Conservation (phyloP, 2,329 filamentous ascomycete genomes). For the Pseudogymnoascus verrucosus region DNA sequence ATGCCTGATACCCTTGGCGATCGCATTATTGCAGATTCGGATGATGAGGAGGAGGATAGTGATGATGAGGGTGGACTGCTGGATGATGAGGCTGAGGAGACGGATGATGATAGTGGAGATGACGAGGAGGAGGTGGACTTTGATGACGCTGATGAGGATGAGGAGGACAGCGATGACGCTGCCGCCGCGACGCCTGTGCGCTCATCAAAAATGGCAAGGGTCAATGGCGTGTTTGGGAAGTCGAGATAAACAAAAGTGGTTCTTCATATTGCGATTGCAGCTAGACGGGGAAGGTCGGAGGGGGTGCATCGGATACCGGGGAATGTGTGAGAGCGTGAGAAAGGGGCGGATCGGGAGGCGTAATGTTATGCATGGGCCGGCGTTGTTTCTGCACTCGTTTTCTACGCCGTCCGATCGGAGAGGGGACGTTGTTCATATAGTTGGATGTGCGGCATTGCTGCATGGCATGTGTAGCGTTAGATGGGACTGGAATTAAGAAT, state of each 20-base stretch:
- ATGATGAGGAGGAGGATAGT: constrained; percentile 37
- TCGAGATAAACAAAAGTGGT: neutral
- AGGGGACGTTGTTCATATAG: constrained; percentile 6
- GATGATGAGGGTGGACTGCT: constrained; percentile 37
- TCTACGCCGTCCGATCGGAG: neutral
- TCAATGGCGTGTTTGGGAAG: neutral
- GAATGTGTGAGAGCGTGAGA: neutral
- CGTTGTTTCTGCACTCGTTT: constrained; percentile 7
- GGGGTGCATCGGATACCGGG: neutral
- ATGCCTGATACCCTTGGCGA: constrained; percentile 34
- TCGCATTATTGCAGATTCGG: constrained; percentile 36
- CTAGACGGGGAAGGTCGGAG: neutral
- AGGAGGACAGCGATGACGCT: constrained; percentile 36
- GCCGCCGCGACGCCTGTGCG: constrained; percentile 12
- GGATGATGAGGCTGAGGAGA: constrained; percentile 44
- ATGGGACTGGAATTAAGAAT: constrained; percentile 3
- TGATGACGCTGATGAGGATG: constrained; percentile 35
- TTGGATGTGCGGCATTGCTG: neutral
- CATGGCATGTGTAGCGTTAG: constrained; percentile 4
- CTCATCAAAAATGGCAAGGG: neutral
- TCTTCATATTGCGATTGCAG: neutral
- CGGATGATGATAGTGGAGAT: constrained; percentile 24
- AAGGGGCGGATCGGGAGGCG: neutral
- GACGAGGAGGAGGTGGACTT: constrained; percentile 40
- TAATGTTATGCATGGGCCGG: constrained; percentile 3